Percentiles rank a stretch among this genome's conserved stretches.
phyloP scores from a whole-genome alignment of 441 rosid species.

The Melastoma candidum region DNA sequence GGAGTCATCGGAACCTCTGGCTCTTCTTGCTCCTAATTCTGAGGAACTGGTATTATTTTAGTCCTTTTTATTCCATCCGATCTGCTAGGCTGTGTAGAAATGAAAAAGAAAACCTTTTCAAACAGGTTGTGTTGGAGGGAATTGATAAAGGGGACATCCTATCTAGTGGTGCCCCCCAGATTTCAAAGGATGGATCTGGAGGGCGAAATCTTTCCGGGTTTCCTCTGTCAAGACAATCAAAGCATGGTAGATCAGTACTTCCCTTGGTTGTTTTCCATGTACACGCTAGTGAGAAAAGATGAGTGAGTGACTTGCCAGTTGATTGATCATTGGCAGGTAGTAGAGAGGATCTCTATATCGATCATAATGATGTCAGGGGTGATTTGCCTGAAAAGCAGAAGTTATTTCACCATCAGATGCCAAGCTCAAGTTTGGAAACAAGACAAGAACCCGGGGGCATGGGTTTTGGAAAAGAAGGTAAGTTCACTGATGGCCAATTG shows the following conservation, averaged over 20 bases:
- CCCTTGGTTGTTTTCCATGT: conserved; percentile 10
- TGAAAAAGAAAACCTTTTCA: conserved; percentile 3
- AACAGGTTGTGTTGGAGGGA: conserved; percentile 62
- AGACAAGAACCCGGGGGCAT: conserved; percentile 18
- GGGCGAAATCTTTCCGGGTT: conserved; percentile 46
- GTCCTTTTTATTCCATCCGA: no score
- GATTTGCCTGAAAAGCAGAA: conserved; percentile 32
- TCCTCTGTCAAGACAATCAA: conserved; percentile 52
- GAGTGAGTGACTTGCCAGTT: conserved; percentile 24
- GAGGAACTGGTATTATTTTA: conserved; percentile 45
- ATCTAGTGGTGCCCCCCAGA: conserved; percentile 83
- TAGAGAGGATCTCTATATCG: conserved; percentile 47
- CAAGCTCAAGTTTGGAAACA: conserved; percentile 23
- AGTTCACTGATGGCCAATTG: no score
- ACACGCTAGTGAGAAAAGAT: conserved; percentile 1
- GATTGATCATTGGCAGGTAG: conserved; percentile 38
- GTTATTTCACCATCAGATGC: conserved; percentile 13
- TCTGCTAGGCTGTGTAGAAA: no score
- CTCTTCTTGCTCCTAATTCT: conserved; percentile 6
- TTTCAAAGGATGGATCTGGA: conserved; percentile 59
- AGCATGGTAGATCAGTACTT: conserved; percentile 44
- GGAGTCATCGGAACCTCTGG: conserved; percentile 11
- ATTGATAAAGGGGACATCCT: conserved; percentile 83
- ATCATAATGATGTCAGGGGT: conserved; percentile 43
- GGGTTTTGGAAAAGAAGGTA: conserved; percentile 49